These are phyloP conservation scores for Huntiella abstrusa DNA, from an alignment of 2,329 filamentous ascomycete genomes.

Conservation along the genomic window DNA sequence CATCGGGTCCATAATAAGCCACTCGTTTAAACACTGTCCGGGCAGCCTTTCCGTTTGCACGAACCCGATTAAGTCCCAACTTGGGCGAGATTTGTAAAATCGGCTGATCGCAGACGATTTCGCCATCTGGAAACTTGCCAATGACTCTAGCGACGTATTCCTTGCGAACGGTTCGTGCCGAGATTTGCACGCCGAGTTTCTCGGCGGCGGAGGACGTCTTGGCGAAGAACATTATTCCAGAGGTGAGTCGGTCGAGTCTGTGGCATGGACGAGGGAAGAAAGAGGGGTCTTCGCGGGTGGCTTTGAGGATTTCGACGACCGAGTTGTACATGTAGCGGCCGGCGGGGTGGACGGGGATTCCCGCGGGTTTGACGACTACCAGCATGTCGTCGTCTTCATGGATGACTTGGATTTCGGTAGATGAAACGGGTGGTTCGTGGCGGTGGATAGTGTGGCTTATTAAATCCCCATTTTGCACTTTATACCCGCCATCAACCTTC, in stretches of 20 bases:
- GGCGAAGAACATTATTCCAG: conserved; percentile 94
- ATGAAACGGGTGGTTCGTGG: conserved; percentile 84
- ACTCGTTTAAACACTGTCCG: conserved; percentile 80
- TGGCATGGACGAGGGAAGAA: conserved; percentile 59
- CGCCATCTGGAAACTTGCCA: conserved; percentile 78
- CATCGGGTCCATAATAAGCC: conserved; percentile 62
- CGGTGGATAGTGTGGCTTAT: conserved; percentile 88
- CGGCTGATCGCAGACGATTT: conserved; percentile 81
- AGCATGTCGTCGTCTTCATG: conserved; percentile 88
- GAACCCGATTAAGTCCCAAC: conserved; percentile 80
- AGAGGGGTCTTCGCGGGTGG: conserved; percentile 37
- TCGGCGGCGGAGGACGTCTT: conserved; percentile 72
- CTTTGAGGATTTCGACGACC: conserved; percentile 78
- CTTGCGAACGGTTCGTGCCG: conserved; percentile 67
- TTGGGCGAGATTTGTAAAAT: conserved; percentile 91
- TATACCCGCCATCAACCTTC: conserved; percentile 43
- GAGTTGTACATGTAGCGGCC: conserved; percentile 94
- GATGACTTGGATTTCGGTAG: conserved; percentile 59
- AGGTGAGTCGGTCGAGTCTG: conserved; percentile 80
- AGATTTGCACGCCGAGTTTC: conserved; percentile 55
- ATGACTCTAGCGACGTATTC: conserved; percentile 88
- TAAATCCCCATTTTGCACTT: conserved; percentile 73
- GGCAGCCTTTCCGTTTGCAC: conserved; percentile 78
- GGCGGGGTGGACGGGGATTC: conserved; percentile 85
- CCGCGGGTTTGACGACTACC: conserved; percentile 91